Conservation (phyloP, 768 basidiomycete genomes). For the Trametes cinnabarina region DNA sequence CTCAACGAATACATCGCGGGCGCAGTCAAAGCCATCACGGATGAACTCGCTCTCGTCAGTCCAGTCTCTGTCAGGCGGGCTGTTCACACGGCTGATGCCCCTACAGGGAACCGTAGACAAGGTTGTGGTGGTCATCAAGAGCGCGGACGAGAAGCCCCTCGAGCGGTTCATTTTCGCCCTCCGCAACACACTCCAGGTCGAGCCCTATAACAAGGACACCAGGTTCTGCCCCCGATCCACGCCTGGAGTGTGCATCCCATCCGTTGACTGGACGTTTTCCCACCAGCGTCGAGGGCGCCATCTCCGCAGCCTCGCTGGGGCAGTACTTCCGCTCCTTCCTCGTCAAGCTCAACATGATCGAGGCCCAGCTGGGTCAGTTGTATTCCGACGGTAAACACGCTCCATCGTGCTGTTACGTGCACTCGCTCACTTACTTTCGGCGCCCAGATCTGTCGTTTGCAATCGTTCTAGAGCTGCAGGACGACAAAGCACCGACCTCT, state of each 20-base stretch:
- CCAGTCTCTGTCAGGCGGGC: not conserved
- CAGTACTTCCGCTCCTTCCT: constrained; percentile 84
- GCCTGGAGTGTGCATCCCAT: not conserved
- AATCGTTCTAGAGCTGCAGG: constrained; percentile 77
- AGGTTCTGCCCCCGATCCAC: constrained; percentile 40
- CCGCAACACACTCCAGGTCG: constrained; percentile 76
- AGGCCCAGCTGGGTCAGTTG: constrained; percentile 64
- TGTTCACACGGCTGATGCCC: not conserved
- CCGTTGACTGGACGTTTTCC: not conserved
- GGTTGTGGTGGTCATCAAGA: constrained; percentile 82
- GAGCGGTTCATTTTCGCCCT: constrained; percentile 89
- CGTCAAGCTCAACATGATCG: constrained; percentile 75
- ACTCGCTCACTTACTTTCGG: constrained; percentile 35
- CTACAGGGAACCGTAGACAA: constrained; percentile 74
- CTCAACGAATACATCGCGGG: constrained; percentile 90
- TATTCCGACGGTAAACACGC: constrained; percentile 47
- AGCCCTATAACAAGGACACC: constrained; percentile 65
- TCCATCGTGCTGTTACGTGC: not conserved
- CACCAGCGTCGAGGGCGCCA: constrained; percentile 65
- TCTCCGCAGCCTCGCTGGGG: constrained; percentile 58
- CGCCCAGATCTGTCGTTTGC: constrained; percentile 70
- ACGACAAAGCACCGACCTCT: constrained; percentile 56
- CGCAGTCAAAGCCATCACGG: constrained; percentile 75
- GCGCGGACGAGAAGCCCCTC: constrained; percentile 73
- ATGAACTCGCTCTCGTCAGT: constrained; percentile 66